Percentiles rank a stretch among this genome's conserved stretches.
Conservation (phyloP, 495 filamentous ascomycete genomes). For the Diplogelasinospora grovesii region DNA sequence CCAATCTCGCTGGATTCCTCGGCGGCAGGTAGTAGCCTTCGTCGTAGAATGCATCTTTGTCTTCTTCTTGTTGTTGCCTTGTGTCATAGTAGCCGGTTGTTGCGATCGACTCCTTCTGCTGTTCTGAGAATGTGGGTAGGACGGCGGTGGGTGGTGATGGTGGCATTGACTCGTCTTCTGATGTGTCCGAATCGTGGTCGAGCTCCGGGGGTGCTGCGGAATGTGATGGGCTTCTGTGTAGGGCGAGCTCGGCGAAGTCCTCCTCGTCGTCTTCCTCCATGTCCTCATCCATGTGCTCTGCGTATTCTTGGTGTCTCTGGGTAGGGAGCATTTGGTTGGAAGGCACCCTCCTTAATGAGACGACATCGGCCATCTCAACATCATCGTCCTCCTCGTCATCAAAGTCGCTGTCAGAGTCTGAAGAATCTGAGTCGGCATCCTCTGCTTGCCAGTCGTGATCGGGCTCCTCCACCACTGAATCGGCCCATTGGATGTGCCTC, state of each 20-base stretch:
- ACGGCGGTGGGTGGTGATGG: conserved; percentile 69
- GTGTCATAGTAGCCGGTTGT: conserved; percentile 5
- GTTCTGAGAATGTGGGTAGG: conserved; percentile 64
- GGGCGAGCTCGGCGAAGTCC: conserved; percentile 60
- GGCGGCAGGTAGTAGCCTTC: conserved; percentile 55
- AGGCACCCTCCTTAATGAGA: conserved; percentile 41
- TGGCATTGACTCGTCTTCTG: conserved; percentile 65
- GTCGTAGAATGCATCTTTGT: conserved; percentile 50
- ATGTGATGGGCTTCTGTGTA: conserved; percentile 68
- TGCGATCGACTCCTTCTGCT: conserved; percentile 40
- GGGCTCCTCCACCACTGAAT: conserved; percentile 65
- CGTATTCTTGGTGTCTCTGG: conserved; percentile 7
- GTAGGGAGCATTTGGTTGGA: conserved; percentile 23
- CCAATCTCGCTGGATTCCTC: conserved; percentile 35
- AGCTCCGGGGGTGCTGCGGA: conserved; percentile 70
- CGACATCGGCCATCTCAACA: conserved; percentile 46
- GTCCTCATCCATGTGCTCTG: conserved; percentile 41
- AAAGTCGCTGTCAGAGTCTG: conserved; percentile 20
- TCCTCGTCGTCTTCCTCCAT: conserved; percentile 66
- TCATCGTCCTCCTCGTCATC: conserved; percentile 41
- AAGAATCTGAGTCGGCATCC: conserved; percentile 45
- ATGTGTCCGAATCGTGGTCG: conserved; percentile 59
- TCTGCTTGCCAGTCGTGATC: conserved; percentile 64
- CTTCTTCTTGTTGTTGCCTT: conserved; percentile 20
- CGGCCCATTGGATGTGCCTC: conserved; percentile 82